phyloP scores from a whole-genome alignment of 2,329 filamentous ascomycete species.

The Cadophora sp. region DNA sequence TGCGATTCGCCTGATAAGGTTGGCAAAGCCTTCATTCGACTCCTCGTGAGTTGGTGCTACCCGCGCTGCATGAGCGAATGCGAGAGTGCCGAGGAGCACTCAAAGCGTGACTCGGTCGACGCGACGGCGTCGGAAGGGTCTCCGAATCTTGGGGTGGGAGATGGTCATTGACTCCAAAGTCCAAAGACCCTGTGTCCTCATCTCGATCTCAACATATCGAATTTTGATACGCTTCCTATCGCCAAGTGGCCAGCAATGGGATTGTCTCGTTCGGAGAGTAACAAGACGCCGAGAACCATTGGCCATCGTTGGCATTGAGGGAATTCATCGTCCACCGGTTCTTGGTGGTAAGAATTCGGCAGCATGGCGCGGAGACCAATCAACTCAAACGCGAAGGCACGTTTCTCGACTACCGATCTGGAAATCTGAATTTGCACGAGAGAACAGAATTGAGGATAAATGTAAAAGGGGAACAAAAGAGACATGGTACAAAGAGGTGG shows the following conservation, averaged over 20 bases:
- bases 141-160: neutral
- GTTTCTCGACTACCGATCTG: neutral
- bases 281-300: neutral
- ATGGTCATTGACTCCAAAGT: neutral
- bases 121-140: neutral
- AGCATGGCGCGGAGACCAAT: slow-evolving; percentile 7
- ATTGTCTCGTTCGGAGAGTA: neutral
- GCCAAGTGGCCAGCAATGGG: neutral
- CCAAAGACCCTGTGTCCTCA: neutral
- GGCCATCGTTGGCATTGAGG: neutral
- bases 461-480: neutral
- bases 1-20: neutral
- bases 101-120: neutral
- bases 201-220: too few relatives aligned
- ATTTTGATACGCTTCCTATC: neutral
- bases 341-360: neutral
- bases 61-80: neutral
- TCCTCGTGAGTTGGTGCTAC: neutral
- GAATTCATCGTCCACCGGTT: neutral
- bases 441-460: neutral
- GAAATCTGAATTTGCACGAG: neutral
- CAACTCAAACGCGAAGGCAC: neutral
- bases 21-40: neutral
- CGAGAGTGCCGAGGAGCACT: neutral
- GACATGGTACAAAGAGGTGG: too few relatives aligned